These are phyloP conservation scores for Panus rudis DNA, from an alignment of 768 basidiomycete species.

Conservation along the genomic window DNA sequence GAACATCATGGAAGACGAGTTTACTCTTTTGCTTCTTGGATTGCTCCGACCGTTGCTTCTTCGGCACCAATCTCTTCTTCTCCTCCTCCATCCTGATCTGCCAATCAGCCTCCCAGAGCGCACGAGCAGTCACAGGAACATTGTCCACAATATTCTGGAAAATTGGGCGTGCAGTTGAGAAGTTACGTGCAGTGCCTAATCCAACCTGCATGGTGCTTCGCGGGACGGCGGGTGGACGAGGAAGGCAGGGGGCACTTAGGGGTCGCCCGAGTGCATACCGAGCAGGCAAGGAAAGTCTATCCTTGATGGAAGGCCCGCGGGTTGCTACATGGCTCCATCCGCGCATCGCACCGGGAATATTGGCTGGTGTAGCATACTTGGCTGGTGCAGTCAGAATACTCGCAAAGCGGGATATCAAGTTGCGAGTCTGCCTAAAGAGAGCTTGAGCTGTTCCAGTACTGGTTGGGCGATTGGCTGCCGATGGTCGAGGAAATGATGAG, in stretches of 20 bases:
- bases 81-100: slow-evolving; percentile 50
- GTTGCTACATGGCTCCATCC: slow-evolving; percentile 19
- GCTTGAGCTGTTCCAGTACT: slow-evolving; percentile 31
- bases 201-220: slow-evolving; percentile 59
- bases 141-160: slow-evolving; percentile 72
- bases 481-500: slow-evolving; percentile 30
- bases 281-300: slow-evolving; percentile 50
- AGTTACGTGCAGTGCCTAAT: slow-evolving; percentile 68
- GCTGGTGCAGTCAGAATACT: slow-evolving; percentile 54
- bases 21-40: slow-evolving; percentile 14
- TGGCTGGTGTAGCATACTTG: slow-evolving; percentile 22
- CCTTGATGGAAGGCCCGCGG: slow-evolving; percentile 41
- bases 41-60: slow-evolving; percentile 20
- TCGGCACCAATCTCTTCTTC: slow-evolving; percentile 15
- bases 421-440: slow-evolving; percentile 46
- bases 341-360: slow-evolving; percentile 22
- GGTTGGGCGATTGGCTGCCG: slow-evolving; percentile 26
- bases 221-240: slow-evolving; percentile 45
- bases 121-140: slow-evolving; percentile 68
- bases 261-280: slow-evolving; percentile 44
- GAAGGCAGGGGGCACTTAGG: slow-evolving; percentile 44
- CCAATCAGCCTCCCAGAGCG: slow-evolving; percentile 70
- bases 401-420: slow-evolving; percentile 49
- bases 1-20: slow-evolving; percentile 13
- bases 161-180: slow-evolving; percentile 63